phyloP scores from a whole-genome alignment of 306 rosid species.

The Rosa chinensis region DNA sequence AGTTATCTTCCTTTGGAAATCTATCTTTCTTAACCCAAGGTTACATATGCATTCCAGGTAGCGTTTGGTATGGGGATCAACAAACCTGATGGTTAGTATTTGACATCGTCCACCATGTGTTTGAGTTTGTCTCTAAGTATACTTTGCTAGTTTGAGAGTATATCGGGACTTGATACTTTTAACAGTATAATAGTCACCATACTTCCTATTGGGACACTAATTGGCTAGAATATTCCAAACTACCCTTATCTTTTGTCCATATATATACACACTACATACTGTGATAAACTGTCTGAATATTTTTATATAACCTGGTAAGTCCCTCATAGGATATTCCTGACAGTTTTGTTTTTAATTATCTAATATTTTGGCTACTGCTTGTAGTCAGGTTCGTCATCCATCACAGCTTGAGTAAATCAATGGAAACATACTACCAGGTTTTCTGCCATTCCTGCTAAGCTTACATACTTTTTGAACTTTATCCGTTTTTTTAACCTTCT shows the following conservation, averaged over 20 bases:
- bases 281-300: not conserved
- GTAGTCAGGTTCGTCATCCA: constrained; percentile 98
- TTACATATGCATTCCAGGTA: constrained; percentile 59
- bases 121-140: not conserved
- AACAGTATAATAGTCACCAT: not conserved
- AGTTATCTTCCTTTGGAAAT: not conserved
- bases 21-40: not conserved
- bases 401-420: constrained; percentile 97
- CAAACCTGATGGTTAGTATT: constrained; percentile 93
- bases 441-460: constrained; percentile 27
- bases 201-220: not conserved
- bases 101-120: not conserved
- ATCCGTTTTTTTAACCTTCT: constrained; percentile 21
- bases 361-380: constrained; percentile 40
- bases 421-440: constrained; percentile 98
- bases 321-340: not conserved
- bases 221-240: not conserved
- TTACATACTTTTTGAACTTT: constrained; percentile 21
- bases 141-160: not conserved
- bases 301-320: not conserved
- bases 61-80: constrained; percentile 99
- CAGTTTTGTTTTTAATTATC: not conserved
- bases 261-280: not conserved
- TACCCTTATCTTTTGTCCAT: not conserved
- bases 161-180: not conserved